Conservation (phyloP, 257 asterid species). For the Coffea canephora region DNA sequence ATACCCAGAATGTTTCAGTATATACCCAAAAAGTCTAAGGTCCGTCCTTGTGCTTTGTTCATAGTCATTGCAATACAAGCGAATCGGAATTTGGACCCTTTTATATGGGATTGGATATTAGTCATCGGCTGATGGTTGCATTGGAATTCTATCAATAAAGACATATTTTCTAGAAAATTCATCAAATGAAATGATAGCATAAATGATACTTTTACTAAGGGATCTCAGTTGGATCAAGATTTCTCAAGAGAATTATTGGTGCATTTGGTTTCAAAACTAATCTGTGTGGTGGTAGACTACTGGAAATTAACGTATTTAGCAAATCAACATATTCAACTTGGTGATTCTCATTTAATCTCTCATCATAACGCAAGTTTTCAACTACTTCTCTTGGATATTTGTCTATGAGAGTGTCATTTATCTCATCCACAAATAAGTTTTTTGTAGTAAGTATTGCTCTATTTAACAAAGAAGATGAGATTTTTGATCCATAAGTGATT, state of each 20-base stretch:
- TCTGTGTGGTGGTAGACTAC: neutral
- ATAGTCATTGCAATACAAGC: neutral
- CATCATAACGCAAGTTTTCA: too few species aligned
- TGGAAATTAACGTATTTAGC: too few species aligned
- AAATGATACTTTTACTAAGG: too few species aligned
- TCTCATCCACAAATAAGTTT: neutral
- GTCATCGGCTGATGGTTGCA: neutral
- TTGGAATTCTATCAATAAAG: too few species aligned
- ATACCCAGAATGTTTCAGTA: neutral
- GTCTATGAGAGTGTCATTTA: neutral
- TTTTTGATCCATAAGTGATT: too few species aligned
- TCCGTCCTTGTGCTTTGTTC: neutral
- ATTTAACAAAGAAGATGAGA: rapidly evolving
- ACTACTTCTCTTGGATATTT: too few species aligned
- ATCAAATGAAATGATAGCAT: neutral
- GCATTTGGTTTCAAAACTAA: neutral
- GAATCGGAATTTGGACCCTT: neutral
- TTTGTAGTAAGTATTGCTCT: neutral
- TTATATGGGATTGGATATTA: neutral
- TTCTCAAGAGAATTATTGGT: too few species aligned
- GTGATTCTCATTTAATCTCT: too few species aligned
- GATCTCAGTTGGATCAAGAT: neutral
- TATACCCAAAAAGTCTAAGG: neutral
- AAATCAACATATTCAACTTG: too few species aligned
- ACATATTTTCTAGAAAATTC: too few species aligned